phyloP scores from a whole-genome alignment of 257 asterid species.

The Nicotiana tabacum region DNA sequence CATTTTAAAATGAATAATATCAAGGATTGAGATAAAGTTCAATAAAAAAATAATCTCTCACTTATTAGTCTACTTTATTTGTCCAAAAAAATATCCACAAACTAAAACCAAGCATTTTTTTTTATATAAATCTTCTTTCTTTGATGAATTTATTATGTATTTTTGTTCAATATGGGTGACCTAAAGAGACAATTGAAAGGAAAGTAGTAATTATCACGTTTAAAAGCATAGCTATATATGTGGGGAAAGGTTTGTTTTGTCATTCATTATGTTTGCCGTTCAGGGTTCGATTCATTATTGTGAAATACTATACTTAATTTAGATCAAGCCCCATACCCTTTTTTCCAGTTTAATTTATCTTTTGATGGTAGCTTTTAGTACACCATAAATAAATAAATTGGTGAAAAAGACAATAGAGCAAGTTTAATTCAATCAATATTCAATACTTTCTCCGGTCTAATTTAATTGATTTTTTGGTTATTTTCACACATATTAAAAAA shows the following conservation, averaged over 20 bases:
- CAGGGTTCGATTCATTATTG: background rate
- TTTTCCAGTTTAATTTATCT: background rate
- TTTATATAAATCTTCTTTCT: background rate
- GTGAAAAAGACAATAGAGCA: background rate
- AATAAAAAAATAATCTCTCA: background rate
- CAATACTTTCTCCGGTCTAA: too few species aligned
- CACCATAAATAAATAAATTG: background rate
- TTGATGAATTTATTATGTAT: background rate
- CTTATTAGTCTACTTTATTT: background rate
- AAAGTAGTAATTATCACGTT: background rate
- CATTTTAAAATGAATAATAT: background rate
- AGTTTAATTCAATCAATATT: background rate
- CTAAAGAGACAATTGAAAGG: background rate
- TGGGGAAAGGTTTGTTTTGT: background rate
- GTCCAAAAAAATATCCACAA: background rate
- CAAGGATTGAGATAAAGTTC: background rate
- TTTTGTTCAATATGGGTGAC: background rate
- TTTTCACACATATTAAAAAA: background rate
- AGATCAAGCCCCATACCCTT: background rate
- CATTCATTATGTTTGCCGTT: conserved; percentile 5
- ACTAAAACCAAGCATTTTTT: background rate
- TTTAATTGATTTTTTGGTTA: too few species aligned
- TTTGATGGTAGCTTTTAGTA: background rate
- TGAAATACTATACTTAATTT: background rate
- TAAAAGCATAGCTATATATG: background rate